A percentile compares a stretch with the other conserved stretches of the same genome.
phyloP scores from a whole-genome alignment of 495 filamentous ascomycete genomes.

The Hyaloscypha bicolor region DNA sequence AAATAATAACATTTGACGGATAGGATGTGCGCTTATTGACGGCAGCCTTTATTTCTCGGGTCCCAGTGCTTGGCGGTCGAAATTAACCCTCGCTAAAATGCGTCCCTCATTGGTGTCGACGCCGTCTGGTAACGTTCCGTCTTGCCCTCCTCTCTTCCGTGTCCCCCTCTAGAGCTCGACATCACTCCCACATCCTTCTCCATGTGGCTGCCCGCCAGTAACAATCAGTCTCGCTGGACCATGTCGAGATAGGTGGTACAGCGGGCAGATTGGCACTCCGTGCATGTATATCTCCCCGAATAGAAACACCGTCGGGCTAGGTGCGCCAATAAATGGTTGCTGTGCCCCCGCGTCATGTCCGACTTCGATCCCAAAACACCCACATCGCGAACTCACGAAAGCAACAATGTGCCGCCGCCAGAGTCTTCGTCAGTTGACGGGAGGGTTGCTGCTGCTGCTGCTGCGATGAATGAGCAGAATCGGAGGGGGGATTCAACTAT shows the following conservation, averaged over 20 bases:
- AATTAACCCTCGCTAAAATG: constrained; percentile 9
- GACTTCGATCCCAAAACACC: constrained; percentile 21
- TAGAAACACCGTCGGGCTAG: neutral
- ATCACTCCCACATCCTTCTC: neutral
- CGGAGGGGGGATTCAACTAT: constrained; percentile 17
- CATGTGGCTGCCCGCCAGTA: constrained; percentile 18
- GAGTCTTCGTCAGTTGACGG: constrained; percentile 8
- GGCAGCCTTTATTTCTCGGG: neutral
- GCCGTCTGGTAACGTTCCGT: neutral
- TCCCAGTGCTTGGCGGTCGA: constrained; percentile 6
- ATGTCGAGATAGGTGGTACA: constrained; percentile 22
- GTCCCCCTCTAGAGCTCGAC: neutral
- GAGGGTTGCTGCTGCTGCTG: constrained; percentile 9
- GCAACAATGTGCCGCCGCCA: constrained; percentile 7
- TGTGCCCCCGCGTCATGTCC: constrained; percentile 27
- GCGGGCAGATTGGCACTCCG: constrained; percentile 4
- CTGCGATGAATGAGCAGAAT: constrained; percentile 20
- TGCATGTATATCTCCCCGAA: neutral
- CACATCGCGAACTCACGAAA: constrained; percentile 11
- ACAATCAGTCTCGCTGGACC: constrained; percentile 10
- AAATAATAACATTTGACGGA: neutral
- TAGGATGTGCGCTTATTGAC: neutral
- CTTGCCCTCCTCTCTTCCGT: neutral
- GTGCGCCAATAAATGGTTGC: neutral
- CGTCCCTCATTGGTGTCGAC: neutral